Evolutionary conservation across 257 asterid species (phyloP), one percentile per base, ranked within the genome.

Genomic region (Petunia axillaris): DNA sequence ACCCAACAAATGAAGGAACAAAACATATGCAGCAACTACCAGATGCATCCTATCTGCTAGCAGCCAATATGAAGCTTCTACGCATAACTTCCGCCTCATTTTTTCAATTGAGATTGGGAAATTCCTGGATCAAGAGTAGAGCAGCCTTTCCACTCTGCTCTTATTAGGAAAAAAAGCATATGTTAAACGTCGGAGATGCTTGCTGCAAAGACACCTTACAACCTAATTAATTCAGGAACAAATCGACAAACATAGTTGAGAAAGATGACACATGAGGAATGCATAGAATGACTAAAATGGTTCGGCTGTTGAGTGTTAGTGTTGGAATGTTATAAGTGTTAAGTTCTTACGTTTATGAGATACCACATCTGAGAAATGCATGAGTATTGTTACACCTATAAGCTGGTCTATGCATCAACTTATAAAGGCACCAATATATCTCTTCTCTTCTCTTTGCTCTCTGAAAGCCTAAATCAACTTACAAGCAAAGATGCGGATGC

Each of bases 1-100:
- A 48, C 46, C 77, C 77, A 71, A 71, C 35, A 71, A 68, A 11
- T 48, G 59, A 71, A 71, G 60, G n/a, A 48, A 48, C 43, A 71
- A 11, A 35, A 1, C 77, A 71, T 48, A 71, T 25, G 44, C 77
- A 48, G 77, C 41, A 71, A 71, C 77, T 11, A 48, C 35, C 11
- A 10, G 60, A 44, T 25, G 60, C 44, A 71, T 35, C 25, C 35
- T 71, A 48, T 44, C 60, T 48, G 25, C 40, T 35, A 25, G 77
- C 60, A 2, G 60, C 35, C 59, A 71, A 71, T 71, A 71, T 48
- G 66, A 71, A 48, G 25, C 43, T 5, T 46, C 11, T 25, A 35
- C 2, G 1, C 2, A 2, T 35, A 35, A 10, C 48, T 71, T 35
- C 6, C 14, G 10, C 25, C 46, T 25, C 35, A 48, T 50, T 35